Evolutionary conservation across 2,329 filamentous ascomycete genomes (phyloP).

Genomic region (Zymoseptoria brevis): DNA sequence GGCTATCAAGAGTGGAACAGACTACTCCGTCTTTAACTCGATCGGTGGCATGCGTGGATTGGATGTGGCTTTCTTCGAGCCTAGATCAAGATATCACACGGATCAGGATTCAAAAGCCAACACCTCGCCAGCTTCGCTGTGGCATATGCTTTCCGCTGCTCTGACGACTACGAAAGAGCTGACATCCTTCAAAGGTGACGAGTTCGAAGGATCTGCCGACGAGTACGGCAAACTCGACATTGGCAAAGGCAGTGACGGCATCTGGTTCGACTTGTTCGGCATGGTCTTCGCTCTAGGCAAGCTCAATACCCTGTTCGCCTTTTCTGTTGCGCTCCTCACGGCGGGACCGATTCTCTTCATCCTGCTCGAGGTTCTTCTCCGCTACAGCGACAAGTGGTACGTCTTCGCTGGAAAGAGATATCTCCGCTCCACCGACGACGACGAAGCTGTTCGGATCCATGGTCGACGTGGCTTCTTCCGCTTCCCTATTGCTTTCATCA

Average conservation of each 20-base stretch:
- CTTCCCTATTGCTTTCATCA: constrained; percentile 65
- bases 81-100: constrained; percentile 82
- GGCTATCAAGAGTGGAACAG: constrained; percentile 75
- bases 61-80: constrained; percentile 85
- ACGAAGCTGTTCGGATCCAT: constrained; percentile 54
- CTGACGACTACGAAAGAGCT: constrained; percentile 66
- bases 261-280: constrained; percentile 94
- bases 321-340: constrained; percentile 76
- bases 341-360: constrained; percentile 68
- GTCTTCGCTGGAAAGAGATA: constrained; percentile 64
- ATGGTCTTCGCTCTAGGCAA: constrained; percentile 68
- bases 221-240: constrained; percentile 55
- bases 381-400: constrained; percentile 74
- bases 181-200: constrained; percentile 57
- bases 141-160: constrained; percentile 90
- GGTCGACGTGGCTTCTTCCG: constrained; percentile 79
- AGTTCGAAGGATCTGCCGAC: constrained; percentile 55
- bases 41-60: constrained; percentile 75
- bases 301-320: constrained; percentile 76
- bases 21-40: constrained; percentile 76
- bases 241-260: constrained; percentile 52
- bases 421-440: constrained; percentile 51
- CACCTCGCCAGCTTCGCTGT: constrained; percentile 62
- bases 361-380: constrained; percentile 59
- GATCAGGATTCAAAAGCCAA: constrained; percentile 78